Evolutionary conservation across 148 eudicot genomes (phyloP), one percentile per base, ranked within the genome.

Genomic region (Talinum fruticosum): DNA sequence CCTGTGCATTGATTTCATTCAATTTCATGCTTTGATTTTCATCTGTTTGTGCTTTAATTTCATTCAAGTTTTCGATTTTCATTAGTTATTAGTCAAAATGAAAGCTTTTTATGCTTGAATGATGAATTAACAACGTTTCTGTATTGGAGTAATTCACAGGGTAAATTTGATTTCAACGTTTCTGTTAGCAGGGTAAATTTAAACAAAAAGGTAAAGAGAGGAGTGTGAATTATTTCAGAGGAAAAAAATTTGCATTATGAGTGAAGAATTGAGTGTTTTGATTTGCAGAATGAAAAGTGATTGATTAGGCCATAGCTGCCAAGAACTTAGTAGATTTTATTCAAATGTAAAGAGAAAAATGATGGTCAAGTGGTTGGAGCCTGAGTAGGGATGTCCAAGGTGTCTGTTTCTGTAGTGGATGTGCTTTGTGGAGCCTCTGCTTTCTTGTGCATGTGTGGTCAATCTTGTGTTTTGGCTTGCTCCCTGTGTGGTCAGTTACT

Each of bases 321-420:
- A 66, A 61, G 24, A 41, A 74, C 57, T 67, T 79, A 73, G 62
- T n/a, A 67, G 19, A 66, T 74, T n/a, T 82, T 78, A 71, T 78
- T 75, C 76, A 78, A 32, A 69, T 69, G 62, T 79, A 1, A n/a
- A n/a, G n/a, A n/a, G n/a, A 65, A 75, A 61, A 41, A 75, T 68
- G 68, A 26, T 77, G n/a, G n/a, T 82, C 75, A 82, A 59, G 59
- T 74, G 81, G 79, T 82, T 74, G 84, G 57, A 74, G 54, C 78
- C 59, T 79, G 78, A 18, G 82, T 26, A 23, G 54, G 82, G 66
- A 79, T 38, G 14, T 38, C 37, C 59, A 34, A 75, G 4, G 71
- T 51, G 2, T 78, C 84, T 59, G 72, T 49, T 57, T 82, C 84
- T 37, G n/a, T n/a, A n/a, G 14, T 35, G 12, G 82, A 70, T 10